Percentiles rank a stretch among this genome's conserved stretches.
phyloP scores from a whole-genome alignment of 176 grass and related monocot species.

The Thinopyrum elongatum region DNA sequence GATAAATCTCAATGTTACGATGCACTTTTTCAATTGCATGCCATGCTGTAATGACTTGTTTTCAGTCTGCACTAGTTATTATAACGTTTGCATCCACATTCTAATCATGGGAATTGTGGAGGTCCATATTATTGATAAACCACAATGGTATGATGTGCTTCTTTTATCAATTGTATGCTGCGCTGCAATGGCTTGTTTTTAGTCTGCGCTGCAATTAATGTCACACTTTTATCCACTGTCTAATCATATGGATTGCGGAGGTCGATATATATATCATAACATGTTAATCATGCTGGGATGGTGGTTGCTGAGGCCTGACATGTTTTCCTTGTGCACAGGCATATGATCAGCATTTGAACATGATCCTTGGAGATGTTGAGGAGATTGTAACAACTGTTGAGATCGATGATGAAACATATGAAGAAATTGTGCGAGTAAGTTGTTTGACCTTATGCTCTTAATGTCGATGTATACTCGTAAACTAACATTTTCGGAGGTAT shows the following conservation, averaged over 20 bases:
- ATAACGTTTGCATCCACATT: background rate
- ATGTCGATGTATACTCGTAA: background rate
- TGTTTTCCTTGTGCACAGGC: slow-evolving; percentile 48
- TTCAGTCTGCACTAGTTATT: background rate
- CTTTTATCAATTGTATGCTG: background rate
- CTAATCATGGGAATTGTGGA: background rate
- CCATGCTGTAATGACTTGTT: background rate
- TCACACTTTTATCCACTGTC: too few relatives aligned
- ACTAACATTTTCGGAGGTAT: background rate
- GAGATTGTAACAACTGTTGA: slow-evolving; percentile 91
- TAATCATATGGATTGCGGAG: background rate
- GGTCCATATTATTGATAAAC: background rate
- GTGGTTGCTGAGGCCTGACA: background rate
- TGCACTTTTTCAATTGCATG: background rate
- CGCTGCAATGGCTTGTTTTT: background rate
- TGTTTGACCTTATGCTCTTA: background rate
- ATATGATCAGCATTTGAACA: slow-evolving; percentile 98
- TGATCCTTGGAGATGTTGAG: slow-evolving; percentile 99
- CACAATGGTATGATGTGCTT: background rate
- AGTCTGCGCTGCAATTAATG: background rate
- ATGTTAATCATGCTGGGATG: background rate
- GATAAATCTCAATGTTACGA: background rate
- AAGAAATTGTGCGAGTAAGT: slow-evolving; percentile 95
- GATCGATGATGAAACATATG: slow-evolving; percentile 98
- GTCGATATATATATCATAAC: background rate